These are phyloP conservation scores for Clarireedia monteithiana DNA, from an alignment of 2,329 filamentous ascomycete genomes.

Conservation along the genomic window DNA sequence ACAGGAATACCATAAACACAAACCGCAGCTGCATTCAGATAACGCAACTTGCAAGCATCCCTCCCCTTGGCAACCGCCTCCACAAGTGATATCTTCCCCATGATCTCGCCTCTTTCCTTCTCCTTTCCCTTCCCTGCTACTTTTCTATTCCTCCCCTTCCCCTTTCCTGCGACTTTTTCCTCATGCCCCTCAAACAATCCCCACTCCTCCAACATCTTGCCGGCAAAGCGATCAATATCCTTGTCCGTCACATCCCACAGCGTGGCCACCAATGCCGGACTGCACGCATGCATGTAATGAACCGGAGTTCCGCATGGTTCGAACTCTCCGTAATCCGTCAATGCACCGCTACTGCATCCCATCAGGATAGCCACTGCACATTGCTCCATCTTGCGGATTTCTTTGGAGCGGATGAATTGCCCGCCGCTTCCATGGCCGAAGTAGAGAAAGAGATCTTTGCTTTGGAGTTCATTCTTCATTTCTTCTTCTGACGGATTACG, in stretches of 20 bases:
- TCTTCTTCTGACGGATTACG: conserved; percentile 68
- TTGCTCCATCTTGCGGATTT: conserved; percentile 67
- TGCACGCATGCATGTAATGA: conserved; percentile 85
- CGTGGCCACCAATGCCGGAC: conserved; percentile 81
- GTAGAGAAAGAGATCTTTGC: conserved; percentile 73
- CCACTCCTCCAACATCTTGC: conserved; percentile 75
- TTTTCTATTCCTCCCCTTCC: conserved; percentile 23
- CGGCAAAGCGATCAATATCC: conserved; percentile 90
- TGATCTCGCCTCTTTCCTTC: conserved; percentile 19
- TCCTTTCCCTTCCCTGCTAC: conserved; percentile 14
- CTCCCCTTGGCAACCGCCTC: conserved; percentile 72
- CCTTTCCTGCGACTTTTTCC: conserved; percentile 25
- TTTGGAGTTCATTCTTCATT: conserved; percentile 60
- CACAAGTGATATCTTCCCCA: conserved; percentile 52
- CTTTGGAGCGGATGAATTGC: conserved; percentile 84
- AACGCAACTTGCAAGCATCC: conserved; percentile 75
- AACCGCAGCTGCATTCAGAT: conserved; percentile 87
- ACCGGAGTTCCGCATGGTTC: conserved; percentile 86
- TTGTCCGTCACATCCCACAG: conserved; percentile 98
- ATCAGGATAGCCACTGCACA: conserved; percentile 84
- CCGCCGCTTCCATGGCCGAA: conserved; percentile 94
- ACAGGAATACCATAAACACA: conserved; percentile 94
- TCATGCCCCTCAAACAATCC: conserved; percentile 47
- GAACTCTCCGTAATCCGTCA: conserved; percentile 77
- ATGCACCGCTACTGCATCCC: conserved; percentile 82